Evolutionary conservation across 129 eudicot species (phyloP), one percentile per base, ranked within the genome.

Genomic region (Smallanthus sonchifolius): DNA sequence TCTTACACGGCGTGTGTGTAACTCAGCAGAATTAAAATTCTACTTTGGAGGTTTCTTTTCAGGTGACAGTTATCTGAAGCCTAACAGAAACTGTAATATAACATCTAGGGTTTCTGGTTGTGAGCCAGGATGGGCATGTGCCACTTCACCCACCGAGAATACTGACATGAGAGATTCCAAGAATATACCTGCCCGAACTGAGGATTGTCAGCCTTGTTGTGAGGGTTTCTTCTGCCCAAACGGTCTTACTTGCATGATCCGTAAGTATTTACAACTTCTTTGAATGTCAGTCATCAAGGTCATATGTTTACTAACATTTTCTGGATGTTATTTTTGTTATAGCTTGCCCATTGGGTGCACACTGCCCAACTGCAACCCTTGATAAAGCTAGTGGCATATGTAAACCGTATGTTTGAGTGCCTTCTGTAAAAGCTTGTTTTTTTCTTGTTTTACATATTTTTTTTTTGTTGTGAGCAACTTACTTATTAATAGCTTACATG

Each of bases 91-190:
- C 77, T 94, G 99, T 59, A 94, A 94, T 60, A 69, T 76, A 57
- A 88, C 91, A n/a, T 66, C 89, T 60, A 76, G 91, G 91, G 83
- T 83, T 61, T 51, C 89, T 63, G 99, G 99, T 9, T 94, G 99
- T 45, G 99, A 94, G 88, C 97, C 99, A 20, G 99, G 99, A 74
- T 94, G 99, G 99, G 97, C 97, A 0, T 86, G 97, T 64, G 84
- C 87, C 62, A 72, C 76, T 42, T 84, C 78, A 65, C 19, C 80
- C 14, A 74, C 67, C 3, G 78, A 76, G 17, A 68, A 55, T 4
- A 72, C 69, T 77, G 87, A 85, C 87, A 70, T 88, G 51, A 74
- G 45, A 69, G 80, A 84, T 81, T 79, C 91, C 24, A 61, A 49
- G 32, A 77, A 75, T 52, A 84, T 88, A 52, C 97, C 99, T 51